Conservation (phyloP, 2,329 filamentous ascomycete species). For the Colletotrichum siamense region DNA sequence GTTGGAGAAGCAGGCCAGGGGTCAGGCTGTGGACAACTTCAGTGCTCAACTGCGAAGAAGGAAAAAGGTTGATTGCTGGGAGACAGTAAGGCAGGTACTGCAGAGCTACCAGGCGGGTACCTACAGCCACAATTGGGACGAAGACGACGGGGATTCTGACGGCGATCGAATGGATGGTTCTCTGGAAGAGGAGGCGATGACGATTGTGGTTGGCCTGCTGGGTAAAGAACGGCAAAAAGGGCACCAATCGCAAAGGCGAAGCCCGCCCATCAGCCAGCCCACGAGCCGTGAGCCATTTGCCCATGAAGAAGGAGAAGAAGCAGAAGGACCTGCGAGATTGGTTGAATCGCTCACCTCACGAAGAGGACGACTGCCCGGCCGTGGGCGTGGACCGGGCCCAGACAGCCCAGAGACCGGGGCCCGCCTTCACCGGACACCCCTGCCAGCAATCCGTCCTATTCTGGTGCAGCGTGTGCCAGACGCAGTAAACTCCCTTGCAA, state of each 20-base stretch:
- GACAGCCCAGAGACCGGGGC: not conserved
- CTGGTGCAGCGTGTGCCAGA: not conserved
- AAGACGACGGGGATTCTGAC: not conserved
- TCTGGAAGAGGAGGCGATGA: not conserved
- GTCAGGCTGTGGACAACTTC: not conserved
- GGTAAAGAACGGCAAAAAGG: conserved; percentile 12
- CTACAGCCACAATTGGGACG: not conserved
- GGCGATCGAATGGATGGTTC: not conserved
- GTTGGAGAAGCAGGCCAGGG: not conserved
- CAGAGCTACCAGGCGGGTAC: conserved; percentile 1
- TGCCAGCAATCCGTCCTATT: conserved; percentile 1
- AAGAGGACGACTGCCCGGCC: not conserved
- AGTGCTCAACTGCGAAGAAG: not conserved
- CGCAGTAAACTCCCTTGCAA: not conserved
- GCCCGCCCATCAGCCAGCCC: not conserved
- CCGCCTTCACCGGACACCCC: conserved; percentile 13
- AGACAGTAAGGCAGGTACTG: not conserved
- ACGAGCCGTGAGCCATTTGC: not conserved
- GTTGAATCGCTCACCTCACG: not conserved
- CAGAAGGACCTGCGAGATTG: not conserved
- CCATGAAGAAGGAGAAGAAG: not conserved
- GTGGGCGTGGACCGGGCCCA: not conserved
- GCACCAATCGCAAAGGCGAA: conserved; percentile 4
- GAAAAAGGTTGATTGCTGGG: not conserved
- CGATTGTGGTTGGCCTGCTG: not conserved